Evolutionary conservation across 2,329 filamentous ascomycete genomes (phyloP).

Genomic region (Aspergillus thermomutatus): DNA sequence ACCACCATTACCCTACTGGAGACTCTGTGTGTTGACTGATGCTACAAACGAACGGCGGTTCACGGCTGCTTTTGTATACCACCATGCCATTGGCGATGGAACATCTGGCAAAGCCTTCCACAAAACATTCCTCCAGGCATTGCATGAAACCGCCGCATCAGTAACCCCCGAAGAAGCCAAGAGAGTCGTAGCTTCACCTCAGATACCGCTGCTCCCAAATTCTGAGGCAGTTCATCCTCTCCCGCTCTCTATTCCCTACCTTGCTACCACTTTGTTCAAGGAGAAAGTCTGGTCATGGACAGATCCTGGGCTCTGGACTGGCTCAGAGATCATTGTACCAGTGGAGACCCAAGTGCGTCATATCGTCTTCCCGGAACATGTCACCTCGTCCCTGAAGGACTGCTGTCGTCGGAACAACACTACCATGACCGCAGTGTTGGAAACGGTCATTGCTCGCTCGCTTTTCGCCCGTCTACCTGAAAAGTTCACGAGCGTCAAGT

Average conservation of each 20-base stretch:
- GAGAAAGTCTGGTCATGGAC: constrained; percentile 28
- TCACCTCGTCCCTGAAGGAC: constrained; percentile 28
- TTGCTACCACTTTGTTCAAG: constrained; percentile 32
- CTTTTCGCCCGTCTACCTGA: constrained; percentile 32
- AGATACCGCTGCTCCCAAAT: constrained; percentile 35
- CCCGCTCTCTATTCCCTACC: constrained; percentile 33
- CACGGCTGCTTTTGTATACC: constrained; percentile 45
- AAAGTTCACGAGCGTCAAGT: constrained; percentile 28
- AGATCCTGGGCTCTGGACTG: constrained; percentile 36
- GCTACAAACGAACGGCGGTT: constrained; percentile 28
- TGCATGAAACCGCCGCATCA: constrained; percentile 20
- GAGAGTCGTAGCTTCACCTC: constrained; percentile 19
- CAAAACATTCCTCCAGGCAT: constrained; percentile 36
- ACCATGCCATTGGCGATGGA: constrained; percentile 50
- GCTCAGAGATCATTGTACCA: constrained; percentile 22
- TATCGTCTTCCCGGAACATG: constrained; percentile 28
- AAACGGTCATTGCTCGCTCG: constrained; percentile 37
- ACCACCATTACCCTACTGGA: constrained; percentile 42
- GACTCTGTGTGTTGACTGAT: constrained; percentile 38
- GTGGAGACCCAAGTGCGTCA: constrained; percentile 27
- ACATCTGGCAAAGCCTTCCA: constrained; percentile 47
- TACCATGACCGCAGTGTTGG: constrained; percentile 41
- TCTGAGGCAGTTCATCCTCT: constrained; percentile 43
- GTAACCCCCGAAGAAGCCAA: constrained; percentile 15
- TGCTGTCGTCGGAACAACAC: constrained; percentile 37